These are phyloP conservation scores for Auricularia cornea DNA, from an alignment of 768 basidiomycete genomes.

Conservation along the genomic window DNA sequence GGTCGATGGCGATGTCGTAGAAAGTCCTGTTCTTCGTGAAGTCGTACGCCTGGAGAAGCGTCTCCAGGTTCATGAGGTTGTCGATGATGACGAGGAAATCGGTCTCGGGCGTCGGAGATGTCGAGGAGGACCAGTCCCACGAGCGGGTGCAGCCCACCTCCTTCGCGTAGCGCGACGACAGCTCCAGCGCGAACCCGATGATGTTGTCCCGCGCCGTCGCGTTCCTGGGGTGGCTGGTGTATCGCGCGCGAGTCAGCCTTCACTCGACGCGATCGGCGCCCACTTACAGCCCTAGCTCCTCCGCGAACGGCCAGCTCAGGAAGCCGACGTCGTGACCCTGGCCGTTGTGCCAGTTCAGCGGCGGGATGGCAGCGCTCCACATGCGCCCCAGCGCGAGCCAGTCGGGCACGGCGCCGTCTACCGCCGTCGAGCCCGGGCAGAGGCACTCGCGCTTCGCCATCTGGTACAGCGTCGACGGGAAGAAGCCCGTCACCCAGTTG, in stretches of 20 bases:
- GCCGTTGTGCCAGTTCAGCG: conserved; percentile 4
- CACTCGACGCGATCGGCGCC: not conserved
- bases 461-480: conserved; percentile 52
- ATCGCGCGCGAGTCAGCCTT: too few species aligned
- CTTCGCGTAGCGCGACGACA: conserved; percentile 9
- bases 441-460: conserved; percentile 44
- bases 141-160: conserved; percentile 12
- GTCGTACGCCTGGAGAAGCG: conserved; percentile 3
- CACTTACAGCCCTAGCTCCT: conserved; percentile 10
- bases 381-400: conserved; percentile 3
- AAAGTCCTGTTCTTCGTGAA: conserved; percentile 9
- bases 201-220: conserved; percentile 4
- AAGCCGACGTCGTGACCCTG: conserved; percentile 13
- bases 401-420: conserved; percentile 23
- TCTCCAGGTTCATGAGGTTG: conserved; percentile 15
- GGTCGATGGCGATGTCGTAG: conserved; percentile 14
- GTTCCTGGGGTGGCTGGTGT: conserved; percentile 11
- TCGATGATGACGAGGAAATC: conserved; percentile 12
- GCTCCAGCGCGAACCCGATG: conserved; percentile 9
- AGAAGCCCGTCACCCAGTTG: conserved; percentile 59
- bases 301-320: conserved; percentile 11
- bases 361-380: conserved; percentile 8
- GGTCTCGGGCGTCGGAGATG: not conserved
- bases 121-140: conserved; percentile 10
- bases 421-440: conserved; percentile 32